Percentiles rank a stretch among this genome's conserved stretches.
phyloP scores from a whole-genome alignment of 2,329 filamentous ascomycete genomes.

The Colletotrichum somersetense region DNA sequence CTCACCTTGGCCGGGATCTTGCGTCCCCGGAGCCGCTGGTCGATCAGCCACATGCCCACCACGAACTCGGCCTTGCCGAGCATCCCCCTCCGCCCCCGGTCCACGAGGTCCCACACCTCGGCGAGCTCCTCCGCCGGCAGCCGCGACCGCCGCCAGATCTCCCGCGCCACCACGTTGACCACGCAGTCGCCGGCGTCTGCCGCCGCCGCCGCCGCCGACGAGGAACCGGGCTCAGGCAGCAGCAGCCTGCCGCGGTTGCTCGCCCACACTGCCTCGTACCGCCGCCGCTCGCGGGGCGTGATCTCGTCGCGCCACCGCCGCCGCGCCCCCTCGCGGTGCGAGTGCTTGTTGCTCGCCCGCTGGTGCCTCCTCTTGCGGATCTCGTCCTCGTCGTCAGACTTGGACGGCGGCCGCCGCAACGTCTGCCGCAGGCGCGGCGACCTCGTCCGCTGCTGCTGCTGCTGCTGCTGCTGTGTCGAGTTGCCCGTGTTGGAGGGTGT shows the following conservation, averaged over 20 bases:
- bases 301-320: constrained; percentile 83
- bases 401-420: constrained; percentile 67
- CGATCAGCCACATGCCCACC: constrained; percentile 85
- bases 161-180: constrained; percentile 75
- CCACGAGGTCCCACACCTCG: constrained; percentile 83
- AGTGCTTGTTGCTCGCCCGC: constrained; percentile 70
- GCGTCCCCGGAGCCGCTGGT: constrained; percentile 82
- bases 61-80: constrained; percentile 80
- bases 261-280: constrained; percentile 88
- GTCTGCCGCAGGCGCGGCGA: constrained; percentile 73
- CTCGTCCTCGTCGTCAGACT: constrained; percentile 66
- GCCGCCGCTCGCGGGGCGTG: constrained; percentile 78
- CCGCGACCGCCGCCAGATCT: constrained; percentile 81
- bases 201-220: background rate
- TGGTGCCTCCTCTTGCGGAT: constrained; percentile 62
- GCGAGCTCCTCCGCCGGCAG: constrained; percentile 76
- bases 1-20: constrained; percentile 80
- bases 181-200: constrained; percentile 64
- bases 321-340: constrained; percentile 81
- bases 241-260: constrained; percentile 76
- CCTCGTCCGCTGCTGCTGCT: constrained; percentile 58
- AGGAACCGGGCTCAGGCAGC: background rate
- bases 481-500: constrained; percentile 57
- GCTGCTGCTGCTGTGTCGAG: constrained; percentile 51
- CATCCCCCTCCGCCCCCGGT: constrained; percentile 65